Evolutionary conservation across 2,329 filamentous ascomycete species (phyloP).

Genomic region (Colletotrichum lentis): DNA sequence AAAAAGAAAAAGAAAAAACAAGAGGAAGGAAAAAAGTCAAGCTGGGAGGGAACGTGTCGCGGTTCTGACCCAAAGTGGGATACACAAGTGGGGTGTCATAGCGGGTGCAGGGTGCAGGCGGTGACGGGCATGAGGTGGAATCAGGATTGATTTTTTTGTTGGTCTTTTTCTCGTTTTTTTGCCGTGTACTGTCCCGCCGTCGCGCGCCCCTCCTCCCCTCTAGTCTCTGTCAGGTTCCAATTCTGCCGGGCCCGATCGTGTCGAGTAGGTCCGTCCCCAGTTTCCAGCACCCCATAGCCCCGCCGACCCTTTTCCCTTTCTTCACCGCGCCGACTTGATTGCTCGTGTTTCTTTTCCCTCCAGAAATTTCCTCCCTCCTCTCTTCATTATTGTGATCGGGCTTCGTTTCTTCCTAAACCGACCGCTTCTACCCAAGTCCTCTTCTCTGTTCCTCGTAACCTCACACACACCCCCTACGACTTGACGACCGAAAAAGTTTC

Average conservation of each 20-base stretch:
- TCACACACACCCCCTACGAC: background rate
- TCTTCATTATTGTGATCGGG: background rate
- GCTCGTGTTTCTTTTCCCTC: slow-evolving; percentile 23
- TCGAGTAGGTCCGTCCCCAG: slow-evolving; percentile 22
- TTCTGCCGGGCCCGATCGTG: slow-evolving; percentile 34
- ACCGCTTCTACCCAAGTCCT: background rate
- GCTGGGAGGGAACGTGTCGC: background rate
- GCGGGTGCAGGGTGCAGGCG: slow-evolving; percentile 35
- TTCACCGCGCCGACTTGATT: slow-evolving; percentile 31
- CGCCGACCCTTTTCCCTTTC: slow-evolving; percentile 26
- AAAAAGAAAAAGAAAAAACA: background rate
- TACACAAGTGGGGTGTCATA: background rate
- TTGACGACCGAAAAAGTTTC: slow-evolving; percentile 1
- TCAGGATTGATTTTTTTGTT: slow-evolving; percentile 32
- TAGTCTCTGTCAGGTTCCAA: slow-evolving; percentile 24
- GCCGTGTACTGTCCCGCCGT: background rate
- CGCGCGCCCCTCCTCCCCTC: slow-evolving; percentile 6
- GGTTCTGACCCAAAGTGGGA: slow-evolving; percentile 20
- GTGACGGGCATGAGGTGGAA: slow-evolving; percentile 36
- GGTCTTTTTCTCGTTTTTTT: slow-evolving; percentile 12
- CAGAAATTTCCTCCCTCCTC: slow-evolving; percentile 27
- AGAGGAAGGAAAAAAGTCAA: background rate
- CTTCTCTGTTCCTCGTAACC: background rate
- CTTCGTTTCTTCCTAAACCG: background rate
- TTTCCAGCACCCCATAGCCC: slow-evolving; percentile 24